Base-by-base conservation (phyloP, 2,329 filamentous ascomycete species). In the Penicillium aurantiogriseum region DNA sequence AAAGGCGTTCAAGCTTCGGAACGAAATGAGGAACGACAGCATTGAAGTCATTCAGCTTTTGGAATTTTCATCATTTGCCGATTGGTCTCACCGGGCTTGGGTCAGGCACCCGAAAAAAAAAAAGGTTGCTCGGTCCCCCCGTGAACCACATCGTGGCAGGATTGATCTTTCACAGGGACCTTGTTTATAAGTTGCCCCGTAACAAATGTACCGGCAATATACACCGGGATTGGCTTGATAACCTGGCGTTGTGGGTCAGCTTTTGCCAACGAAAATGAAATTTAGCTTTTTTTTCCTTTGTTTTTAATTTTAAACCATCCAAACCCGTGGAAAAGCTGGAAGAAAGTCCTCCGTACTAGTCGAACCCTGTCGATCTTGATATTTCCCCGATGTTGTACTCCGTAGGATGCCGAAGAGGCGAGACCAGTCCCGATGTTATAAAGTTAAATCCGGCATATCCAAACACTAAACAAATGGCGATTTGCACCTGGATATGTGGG, bases 281-380 rank as follows among this genome's bases (percentile, higher is more conserved):
- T 25, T 33, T 15, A 7, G 40, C 6, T 17, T 23, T 46, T 39
- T 23, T 5, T 23, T 3, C 5, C 23, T 23, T 23, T 23, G 23
- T 39, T 2, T 17, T 35, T 33, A 33, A 35, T 35, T 35, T 35
- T 8, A 17, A 35, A 38, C 3, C 15, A 38, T n/a, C 35, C 29
- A 21, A 33, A 48, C 43, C 62, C 51, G 33, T 64, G 63, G 63
- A 38, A 63, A 51, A 60, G 4, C 2, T n/a, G 35, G 3, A 36
- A n/a, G 35, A 17, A 55, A 51, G 54, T 56, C 43, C 47, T 56
- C 54, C 45, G 53, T 62, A 60, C 56, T 62, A 59, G 60, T 66
- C 58, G 47, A 64, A 63, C 65, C 63, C 63, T 67, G 65, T 63
- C 61, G 65, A 67, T 66, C 65, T 44, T 47, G 54, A 19, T 15